Base-by-base conservation (phyloP, 371 early-diverging fungal species). In the Smittium mucronatum region DNA sequence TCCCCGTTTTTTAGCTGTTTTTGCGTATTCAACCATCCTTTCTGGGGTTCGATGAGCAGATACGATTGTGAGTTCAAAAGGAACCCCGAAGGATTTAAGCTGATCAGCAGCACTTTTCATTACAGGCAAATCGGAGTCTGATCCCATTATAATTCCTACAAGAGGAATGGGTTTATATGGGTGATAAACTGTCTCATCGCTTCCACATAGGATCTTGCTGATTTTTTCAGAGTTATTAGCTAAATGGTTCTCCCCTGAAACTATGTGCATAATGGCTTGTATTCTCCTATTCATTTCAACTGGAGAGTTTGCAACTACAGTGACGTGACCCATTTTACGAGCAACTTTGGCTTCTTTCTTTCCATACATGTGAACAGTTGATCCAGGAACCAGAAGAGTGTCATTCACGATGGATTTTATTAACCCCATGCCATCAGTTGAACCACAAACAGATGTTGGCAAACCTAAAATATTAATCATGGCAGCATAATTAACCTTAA, bases 311-410 rank as follows among this genome's bases (percentile, higher is more conserved):
- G 89, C 95, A 0, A 92, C 92, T 2, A 95, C 81, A 11, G 94
- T 95, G 72, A 97, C 88, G 78, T 97, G 98, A 15, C 94, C 98
- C 95, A 97, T 95, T 80, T 97, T 97, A 69, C 98, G 87, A 33
- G 91, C 96, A 21, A 81, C 80, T 63, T 91, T 84, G 73, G 89
- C 88, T 58, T 87, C 94, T 59, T 81, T 82, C 78, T 97, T 97
- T 69, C 97, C 97, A 71, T 97, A 97, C 32, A 92, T 78, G 75
- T 97, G 97, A 25, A 93, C 86, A 0, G 94, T 89, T 2, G 96
- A 87, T 36, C 96, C 96, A 1, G 89, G 87, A 26, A 89, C 80
- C 1, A 82, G 64, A 15, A 93, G 76, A 30, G 94, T 87, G 15
- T 81, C 82, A 26, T 83, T 75, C 61, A 32, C 58, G 1, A 67